phyloP scores from a whole-genome alignment of 1,284 basidiomycete species.

The Fereydounia khargensis region DNA sequence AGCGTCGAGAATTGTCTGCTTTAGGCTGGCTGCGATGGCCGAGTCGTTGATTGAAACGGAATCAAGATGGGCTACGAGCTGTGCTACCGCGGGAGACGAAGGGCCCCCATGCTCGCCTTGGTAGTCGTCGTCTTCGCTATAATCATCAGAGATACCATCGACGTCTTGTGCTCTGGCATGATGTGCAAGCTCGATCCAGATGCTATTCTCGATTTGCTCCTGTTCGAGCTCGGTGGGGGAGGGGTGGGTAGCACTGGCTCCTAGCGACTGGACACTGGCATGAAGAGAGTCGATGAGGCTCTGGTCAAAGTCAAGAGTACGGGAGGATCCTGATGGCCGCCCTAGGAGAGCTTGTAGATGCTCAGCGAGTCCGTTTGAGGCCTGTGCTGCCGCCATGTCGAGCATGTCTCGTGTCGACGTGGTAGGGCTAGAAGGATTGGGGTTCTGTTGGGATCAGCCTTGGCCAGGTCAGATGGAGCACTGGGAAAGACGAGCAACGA shows the following conservation, averaged over 20 bases:
- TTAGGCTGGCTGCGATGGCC: conserved; percentile 20
- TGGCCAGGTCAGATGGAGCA: no score
- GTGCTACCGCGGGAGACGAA: conserved; percentile 8
- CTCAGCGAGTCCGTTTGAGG: conserved; percentile 4
- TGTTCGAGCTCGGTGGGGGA: conserved; percentile 1
- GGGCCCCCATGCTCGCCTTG: no score
- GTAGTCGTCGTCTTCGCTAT: conserved; percentile 1
- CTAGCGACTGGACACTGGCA: conserved; percentile 5
- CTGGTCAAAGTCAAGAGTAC: conserved; percentile 25
- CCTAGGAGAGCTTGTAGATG: conserved; percentile 18
- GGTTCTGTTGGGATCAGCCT: no score
- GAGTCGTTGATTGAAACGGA: conserved; percentile 10
- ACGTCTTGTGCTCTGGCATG: no score
- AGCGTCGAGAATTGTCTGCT: conserved; percentile 7
- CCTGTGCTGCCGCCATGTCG: neutral
- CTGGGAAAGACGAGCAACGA: no score
- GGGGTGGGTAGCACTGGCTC: neutral
- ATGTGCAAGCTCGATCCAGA: no score
- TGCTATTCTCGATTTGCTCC: neutral
- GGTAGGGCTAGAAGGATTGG: no score
- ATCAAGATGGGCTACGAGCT: conserved; percentile 15
- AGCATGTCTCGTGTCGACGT: no score
- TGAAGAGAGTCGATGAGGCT: conserved; percentile 22
- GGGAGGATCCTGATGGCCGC: conserved; percentile 19
- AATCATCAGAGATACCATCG: conserved; percentile 5